Conservation (phyloP, 208 protist genomes). For the Angomonas deanei region DNA sequence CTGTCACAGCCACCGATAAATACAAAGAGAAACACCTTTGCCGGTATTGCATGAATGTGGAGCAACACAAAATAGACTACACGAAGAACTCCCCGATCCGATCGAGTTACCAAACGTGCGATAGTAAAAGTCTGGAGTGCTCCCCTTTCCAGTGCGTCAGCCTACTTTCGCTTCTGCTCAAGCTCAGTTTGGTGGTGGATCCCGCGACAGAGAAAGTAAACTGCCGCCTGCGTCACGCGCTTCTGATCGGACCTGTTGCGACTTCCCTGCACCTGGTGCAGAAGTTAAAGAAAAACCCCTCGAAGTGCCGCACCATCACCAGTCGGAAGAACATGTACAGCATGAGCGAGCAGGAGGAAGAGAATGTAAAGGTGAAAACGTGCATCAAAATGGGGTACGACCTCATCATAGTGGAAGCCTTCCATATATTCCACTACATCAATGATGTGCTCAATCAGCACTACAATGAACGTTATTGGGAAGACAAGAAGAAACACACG, state of each 20-base stretch:
- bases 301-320: neutral
- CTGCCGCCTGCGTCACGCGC: neutral
- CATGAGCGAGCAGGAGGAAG: neutral
- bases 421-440: slow-evolving; percentile 1
- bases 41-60: too few species aligned
- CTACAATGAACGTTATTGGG: neutral
- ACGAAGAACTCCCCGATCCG: too few species aligned
- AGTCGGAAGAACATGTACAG: slow-evolving; percentile 1
- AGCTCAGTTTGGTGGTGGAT: neutral
- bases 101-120: too few species aligned
- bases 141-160: neutral
- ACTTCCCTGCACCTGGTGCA: neutral
- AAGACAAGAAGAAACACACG: neutral
- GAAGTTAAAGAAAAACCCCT: neutral
- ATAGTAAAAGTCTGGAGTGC: neutral
- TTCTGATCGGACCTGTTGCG: neutral
- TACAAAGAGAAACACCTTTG: too few species aligned
- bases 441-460: slow-evolving; percentile 1
- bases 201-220: neutral
- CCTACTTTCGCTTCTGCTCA: neutral
- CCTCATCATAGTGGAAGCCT: neutral
- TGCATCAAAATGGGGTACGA: neutral
- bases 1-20: too few species aligned
- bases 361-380: neutral
- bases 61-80: too few species aligned